Evolutionary conservation across 805 yeast genomes (phyloP).

Genomic region (Metschnikowia matae): DNA sequence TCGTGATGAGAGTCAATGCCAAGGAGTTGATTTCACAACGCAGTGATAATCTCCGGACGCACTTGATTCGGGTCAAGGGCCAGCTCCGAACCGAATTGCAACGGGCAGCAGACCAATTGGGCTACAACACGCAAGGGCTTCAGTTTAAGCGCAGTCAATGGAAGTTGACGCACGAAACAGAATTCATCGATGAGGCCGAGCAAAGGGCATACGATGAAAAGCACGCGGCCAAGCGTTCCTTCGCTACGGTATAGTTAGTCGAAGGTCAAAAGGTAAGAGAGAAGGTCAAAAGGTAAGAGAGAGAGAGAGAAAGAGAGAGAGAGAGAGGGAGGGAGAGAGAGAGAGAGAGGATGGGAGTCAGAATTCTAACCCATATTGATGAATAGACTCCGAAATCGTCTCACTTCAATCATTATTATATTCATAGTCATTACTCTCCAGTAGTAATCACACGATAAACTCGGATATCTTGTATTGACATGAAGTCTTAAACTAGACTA

Average conservation of each 20-base stretch:
- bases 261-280: too few relatives aligned
- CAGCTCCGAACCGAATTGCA: conserved; percentile 57
- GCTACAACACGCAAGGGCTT: conserved; percentile 82
- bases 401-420: too few relatives aligned
- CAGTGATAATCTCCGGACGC: conserved; percentile 59
- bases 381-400: too few relatives aligned
- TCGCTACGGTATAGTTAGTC: conserved; percentile 43
- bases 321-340: too few relatives aligned
- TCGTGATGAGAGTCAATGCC: conserved; percentile 68
- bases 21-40: conserved; percentile 72
- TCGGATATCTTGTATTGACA: too few relatives aligned
- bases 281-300: too few relatives aligned
- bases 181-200: conserved; percentile 66
- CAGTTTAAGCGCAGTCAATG: conserved; percentile 71
- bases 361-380: too few relatives aligned
- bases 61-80: conserved; percentile 57
- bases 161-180: conserved; percentile 69
- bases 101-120: conserved; percentile 56
- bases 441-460: too few relatives aligned
- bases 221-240: conserved; percentile 67
- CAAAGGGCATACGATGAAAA: conserved; percentile 51
- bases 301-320: too few relatives aligned
- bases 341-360: too few relatives aligned
- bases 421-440: too few relatives aligned
- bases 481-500: too few relatives aligned